Percentiles rank a stretch among this genome's conserved stretches.
Evolutionary conservation across 106 monocot species (phyloP).

Genomic region (Acorus calamus): DNA sequence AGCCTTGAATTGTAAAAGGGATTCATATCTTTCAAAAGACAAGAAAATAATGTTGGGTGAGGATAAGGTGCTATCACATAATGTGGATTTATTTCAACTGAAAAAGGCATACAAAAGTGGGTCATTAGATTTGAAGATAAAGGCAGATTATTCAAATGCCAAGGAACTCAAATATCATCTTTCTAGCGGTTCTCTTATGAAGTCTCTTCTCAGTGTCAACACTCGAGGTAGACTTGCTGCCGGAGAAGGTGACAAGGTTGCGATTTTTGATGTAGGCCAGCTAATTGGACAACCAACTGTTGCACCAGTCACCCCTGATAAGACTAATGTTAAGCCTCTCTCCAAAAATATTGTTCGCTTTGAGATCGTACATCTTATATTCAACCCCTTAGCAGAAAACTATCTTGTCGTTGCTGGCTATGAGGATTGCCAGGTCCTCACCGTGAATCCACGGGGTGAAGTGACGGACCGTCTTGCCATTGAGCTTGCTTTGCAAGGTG

Average conservation of each 20-base stretch:
- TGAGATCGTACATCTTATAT: slow-evolving; percentile 82
- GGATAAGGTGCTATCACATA: slow-evolving; percentile 48
- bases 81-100: slow-evolving; percentile 58
- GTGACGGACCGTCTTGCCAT: slow-evolving; percentile 96
- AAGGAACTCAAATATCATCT: slow-evolving; percentile 80
- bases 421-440: slow-evolving; percentile 95
- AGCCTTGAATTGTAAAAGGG: slow-evolving; percentile 31
- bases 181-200: slow-evolving; percentile 58
- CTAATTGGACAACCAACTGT: slow-evolving; percentile 73
- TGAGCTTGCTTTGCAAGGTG: slow-evolving; percentile 88
- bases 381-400: slow-evolving; percentile 79
- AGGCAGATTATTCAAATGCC: slow-evolving; percentile 92
- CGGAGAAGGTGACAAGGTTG: slow-evolving; percentile 93
- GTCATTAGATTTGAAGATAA: slow-evolving; percentile 87
- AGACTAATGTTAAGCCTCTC: slow-evolving; percentile 77
- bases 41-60: slow-evolving; percentile 55
- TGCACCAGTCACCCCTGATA: slow-evolving; percentile 69
- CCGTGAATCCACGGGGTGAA: slow-evolving; percentile 90
- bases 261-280: slow-evolving; percentile 92
- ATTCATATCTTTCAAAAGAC: slow-evolving; percentile 60
- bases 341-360: slow-evolving; percentile 88
- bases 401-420: slow-evolving; percentile 90
- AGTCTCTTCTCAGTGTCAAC: slow-evolving; percentile 76
- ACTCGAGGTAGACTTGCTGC: slow-evolving; percentile 81
- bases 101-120: slow-evolving; percentile 94